These are phyloP conservation scores for Sporothrix luriei DNA, from an alignment of 2,329 filamentous ascomycete species.

Conservation along the genomic window DNA sequence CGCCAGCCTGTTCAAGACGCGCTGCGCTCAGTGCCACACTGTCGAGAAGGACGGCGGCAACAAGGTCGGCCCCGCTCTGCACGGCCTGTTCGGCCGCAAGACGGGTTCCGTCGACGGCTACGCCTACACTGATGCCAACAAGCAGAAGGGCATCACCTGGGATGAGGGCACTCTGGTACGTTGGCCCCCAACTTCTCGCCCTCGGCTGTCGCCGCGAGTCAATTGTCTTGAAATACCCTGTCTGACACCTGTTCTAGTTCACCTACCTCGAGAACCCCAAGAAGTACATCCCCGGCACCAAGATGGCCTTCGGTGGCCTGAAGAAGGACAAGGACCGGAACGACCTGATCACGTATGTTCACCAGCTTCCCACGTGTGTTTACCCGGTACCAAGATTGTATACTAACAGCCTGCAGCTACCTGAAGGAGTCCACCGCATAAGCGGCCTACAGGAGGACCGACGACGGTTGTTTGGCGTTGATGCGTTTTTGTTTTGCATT, in stretches of 20 bases:
- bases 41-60: constrained; percentile 86
- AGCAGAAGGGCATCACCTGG: constrained; percentile 92
- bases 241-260: constrained; percentile 60
- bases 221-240: background rate
- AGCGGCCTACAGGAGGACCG: constrained; percentile 14
- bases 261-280: constrained; percentile 99
- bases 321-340: constrained; percentile 99
- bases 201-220: no score
- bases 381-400: background rate
- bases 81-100: constrained; percentile 97
- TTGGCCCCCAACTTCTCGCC: constrained; percentile 29
- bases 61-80: constrained; percentile 96
- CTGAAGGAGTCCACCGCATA: constrained; percentile 72
- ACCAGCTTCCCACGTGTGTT: no score
- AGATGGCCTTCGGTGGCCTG: constrained; percentile 99
- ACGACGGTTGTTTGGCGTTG: constrained; percentile 5
- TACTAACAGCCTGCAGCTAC: constrained; percentile 50
- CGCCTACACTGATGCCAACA: constrained; percentile 99
- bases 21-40: constrained; percentile 98
- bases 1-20: constrained; percentile 98
- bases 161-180: constrained; percentile 79
- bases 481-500: constrained; percentile 24
- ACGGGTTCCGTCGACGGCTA: constrained; percentile 88
- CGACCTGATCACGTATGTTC: constrained; percentile 90
- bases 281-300: constrained; percentile 99